Conservation (phyloP, 2,329 filamentous ascomycete genomes). For the Sarocladium oryzae region DNA sequence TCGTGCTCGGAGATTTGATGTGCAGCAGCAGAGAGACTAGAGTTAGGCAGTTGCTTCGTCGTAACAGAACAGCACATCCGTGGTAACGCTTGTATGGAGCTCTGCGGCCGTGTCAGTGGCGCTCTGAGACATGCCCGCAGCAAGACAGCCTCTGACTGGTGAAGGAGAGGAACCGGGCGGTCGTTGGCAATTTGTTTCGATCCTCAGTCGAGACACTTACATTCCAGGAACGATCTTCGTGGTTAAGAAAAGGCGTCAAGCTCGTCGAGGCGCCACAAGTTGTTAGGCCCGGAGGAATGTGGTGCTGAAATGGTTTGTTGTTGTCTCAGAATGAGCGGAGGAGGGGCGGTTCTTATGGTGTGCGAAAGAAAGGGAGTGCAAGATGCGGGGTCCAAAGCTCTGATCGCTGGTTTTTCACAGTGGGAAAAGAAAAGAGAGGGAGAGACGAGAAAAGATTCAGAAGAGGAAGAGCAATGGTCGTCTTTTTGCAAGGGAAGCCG, state of each 20-base stretch:
- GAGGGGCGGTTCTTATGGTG: slow-evolving; percentile 8
- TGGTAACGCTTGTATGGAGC: not conserved
- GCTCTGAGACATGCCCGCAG: slow-evolving; percentile 7
- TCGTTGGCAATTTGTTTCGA: slow-evolving; percentile 8
- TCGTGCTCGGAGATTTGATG: slow-evolving; percentile 8
- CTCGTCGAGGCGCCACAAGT: not conserved
- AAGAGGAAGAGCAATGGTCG: not conserved
- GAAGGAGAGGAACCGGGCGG: not conserved
- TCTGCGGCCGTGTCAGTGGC: slow-evolving; percentile 6
- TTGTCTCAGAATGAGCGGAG: slow-evolving; percentile 6
- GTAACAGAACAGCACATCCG: not conserved
- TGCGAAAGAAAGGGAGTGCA: not conserved
- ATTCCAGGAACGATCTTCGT: slow-evolving; percentile 7
- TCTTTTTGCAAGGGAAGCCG: slow-evolving; percentile 3
- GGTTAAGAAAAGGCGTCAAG: not conserved
- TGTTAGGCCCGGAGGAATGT: slow-evolving; percentile 3
- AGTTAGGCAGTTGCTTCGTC: not conserved
- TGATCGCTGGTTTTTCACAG: not conserved
- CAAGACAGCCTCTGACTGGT: not conserved
- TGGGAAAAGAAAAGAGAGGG: not conserved
- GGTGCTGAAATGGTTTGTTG: slow-evolving; percentile 9
- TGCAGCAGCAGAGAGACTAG: not conserved
- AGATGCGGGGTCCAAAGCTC: not conserved
- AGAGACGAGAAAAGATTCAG: not conserved
- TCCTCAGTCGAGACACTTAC: slow-evolving; percentile 9